A percentile compares a stretch with the other conserved stretches of the same genome.
phyloP scores from a whole-genome alignment of 2,329 filamentous ascomycete genomes.

The Monilinia fructicola region DNA sequence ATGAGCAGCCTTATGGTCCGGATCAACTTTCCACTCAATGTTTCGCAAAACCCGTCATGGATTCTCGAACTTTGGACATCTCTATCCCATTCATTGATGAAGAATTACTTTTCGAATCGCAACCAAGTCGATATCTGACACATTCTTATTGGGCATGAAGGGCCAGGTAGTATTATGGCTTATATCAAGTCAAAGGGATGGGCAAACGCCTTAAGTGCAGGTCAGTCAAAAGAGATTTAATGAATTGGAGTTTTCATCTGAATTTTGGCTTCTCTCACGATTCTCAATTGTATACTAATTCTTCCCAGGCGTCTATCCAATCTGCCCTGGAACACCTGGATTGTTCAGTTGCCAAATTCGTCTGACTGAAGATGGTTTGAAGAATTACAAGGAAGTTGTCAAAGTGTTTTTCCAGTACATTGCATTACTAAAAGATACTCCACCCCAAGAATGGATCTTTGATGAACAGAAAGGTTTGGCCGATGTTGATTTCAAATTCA shows the following conservation, averaged over 20 bases:
- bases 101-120: constrained; percentile 63
- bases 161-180: constrained; percentile 70
- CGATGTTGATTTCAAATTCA: constrained; percentile 93
- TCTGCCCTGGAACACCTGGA: constrained; percentile 63
- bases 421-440: constrained; percentile 74
- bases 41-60: constrained; percentile 73
- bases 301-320: constrained; percentile 52
- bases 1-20: constrained; percentile 57
- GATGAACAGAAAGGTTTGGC: constrained; percentile 87
- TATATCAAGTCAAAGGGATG: constrained; percentile 72
- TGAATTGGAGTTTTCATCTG: background rate
- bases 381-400: constrained; percentile 62
- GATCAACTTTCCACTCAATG: constrained; percentile 63
- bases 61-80: constrained; percentile 64
- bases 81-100: constrained; percentile 70
- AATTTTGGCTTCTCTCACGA: background rate
- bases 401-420: constrained; percentile 79
- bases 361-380: constrained; percentile 61
- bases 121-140: constrained; percentile 68
- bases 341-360: constrained; percentile 66
- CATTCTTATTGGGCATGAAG: constrained; percentile 73
- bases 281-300: constrained; percentile 2
- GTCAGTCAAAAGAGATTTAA: constrained; percentile 27
- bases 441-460: constrained; percentile 90
- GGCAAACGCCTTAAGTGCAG: constrained; percentile 65